Evolutionary conservation across 345 rosid genomes (phyloP).

Genomic region (Syzygium aqueum): DNA sequence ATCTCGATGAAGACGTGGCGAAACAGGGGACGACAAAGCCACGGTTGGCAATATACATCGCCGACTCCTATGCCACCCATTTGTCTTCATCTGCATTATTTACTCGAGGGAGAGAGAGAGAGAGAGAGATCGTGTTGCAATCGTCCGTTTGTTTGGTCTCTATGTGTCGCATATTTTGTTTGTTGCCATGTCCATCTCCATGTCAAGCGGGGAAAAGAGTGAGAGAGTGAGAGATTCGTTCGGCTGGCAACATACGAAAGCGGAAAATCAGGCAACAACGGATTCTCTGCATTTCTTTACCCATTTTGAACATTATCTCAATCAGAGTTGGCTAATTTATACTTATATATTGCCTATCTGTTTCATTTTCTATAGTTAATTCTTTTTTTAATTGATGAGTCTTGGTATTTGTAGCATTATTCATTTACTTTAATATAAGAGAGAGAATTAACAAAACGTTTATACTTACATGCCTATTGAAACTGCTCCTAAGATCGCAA

Average conservation of each 20-base stretch:
- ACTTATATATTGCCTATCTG: background rate
- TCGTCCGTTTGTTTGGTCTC: background rate
- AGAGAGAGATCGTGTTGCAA: background rate
- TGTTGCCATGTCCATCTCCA: background rate
- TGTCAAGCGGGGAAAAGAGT: background rate
- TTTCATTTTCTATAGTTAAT: background rate
- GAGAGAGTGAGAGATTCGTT: background rate
- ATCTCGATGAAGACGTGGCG: background rate
- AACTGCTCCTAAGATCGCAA: background rate
- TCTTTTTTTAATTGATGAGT: background rate
- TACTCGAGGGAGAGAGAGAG: background rate
- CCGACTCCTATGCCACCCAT: background rate
- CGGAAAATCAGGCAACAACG: background rate
- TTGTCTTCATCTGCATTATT: background rate
- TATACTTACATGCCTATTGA: background rate
- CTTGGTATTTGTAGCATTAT: background rate
- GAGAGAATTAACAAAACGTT: background rate
- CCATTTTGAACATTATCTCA: background rate
- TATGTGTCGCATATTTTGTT: background rate
- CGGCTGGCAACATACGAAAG: background rate
- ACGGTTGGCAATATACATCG: background rate
- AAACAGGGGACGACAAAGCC: background rate
- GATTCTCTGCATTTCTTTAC: background rate
- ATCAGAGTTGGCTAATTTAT: background rate
- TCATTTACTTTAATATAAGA: background rate